Conservation (phyloP, 441 rosid genomes). For the Croton laevigatus region DNA sequence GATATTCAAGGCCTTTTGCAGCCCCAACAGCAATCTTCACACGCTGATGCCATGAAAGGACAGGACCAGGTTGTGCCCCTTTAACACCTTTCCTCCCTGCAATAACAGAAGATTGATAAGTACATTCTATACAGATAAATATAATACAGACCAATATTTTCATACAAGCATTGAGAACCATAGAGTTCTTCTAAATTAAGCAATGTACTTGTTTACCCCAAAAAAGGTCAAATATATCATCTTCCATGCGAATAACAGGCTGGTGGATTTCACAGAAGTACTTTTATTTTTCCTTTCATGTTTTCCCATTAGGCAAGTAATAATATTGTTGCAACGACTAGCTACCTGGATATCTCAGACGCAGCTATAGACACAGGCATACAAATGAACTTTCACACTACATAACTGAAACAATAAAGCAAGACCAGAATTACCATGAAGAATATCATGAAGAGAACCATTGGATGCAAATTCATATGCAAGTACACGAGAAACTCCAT, state of each 20-base stretch:
- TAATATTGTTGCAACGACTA: slow-evolving; percentile 2
- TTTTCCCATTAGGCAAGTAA: background rate
- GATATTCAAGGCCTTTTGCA: slow-evolving; percentile 87
- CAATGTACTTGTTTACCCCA: background rate
- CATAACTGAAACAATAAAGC: slow-evolving; percentile 9
- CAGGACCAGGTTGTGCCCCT: slow-evolving; percentile 98
- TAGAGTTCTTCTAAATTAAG: background rate
- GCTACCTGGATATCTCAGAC: slow-evolving; percentile 4
- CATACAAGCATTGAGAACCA: background rate
- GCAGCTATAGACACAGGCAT: background rate
- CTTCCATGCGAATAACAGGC: slow-evolving; percentile 5
- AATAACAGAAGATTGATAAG: slow-evolving; percentile 9
- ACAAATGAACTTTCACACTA: background rate
- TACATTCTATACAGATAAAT: slow-evolving; percentile 4
- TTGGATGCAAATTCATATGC: slow-evolving; percentile 94
- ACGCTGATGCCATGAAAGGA: slow-evolving; percentile 92
- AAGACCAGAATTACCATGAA: slow-evolving; percentile 59
- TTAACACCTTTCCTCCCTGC: slow-evolving; percentile 95
- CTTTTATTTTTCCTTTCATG: background rate
- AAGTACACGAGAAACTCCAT: slow-evolving; percentile 76
- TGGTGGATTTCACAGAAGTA: slow-evolving; percentile 1
- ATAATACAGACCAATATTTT: background rate
- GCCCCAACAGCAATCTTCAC: slow-evolving; percentile 91
- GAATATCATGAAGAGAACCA: slow-evolving; percentile 94
- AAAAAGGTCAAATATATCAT: background rate